Base-by-base conservation (phyloP, 2,329 filamentous ascomycete species). In the Cercospora berteroae region DNA sequence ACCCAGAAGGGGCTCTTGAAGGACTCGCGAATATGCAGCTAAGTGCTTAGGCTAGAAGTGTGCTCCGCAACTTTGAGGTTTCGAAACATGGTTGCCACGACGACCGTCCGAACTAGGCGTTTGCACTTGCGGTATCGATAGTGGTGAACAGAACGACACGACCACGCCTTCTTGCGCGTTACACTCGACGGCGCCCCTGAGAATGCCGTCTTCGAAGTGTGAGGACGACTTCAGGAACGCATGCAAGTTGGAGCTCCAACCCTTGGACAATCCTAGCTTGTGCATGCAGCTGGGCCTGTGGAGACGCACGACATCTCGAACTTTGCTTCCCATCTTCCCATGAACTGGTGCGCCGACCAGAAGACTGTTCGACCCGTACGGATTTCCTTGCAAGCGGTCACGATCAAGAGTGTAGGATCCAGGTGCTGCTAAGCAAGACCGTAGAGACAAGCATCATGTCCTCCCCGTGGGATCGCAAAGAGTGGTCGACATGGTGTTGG, bases 1-100 rank as follows among this genome's bases (percentile, higher is more conserved):
- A 71, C 67, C 66, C 60, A 66, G 63, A 39, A 55, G 33, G 48
- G 59, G 60, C 48, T 58, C 44, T 60, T 50, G 52, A 52, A 62
- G 56, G 58, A 31, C 48, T 55, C 62, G 65, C 42, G 58, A 52
- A 66, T 65, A 70, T 70, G 69, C 69, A 70, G 66, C 66, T 68
- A 69, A 57, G 60, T 27, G 48, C 29, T 31, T 63, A 65, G 61
- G 61, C 44, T 57, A 36, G 48, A 63, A 63, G 29, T 33, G 42
- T 56, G 25, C 55, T 59, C 63, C 63, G 55, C 63, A 64, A 59
- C 52, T 57, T 52, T 57, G 52, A 29, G 29, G 52, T 29, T 33
- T 18, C 52, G 52, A 29, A 57, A 29, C n/a, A 29, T 57, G 25
- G 52, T 57, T 57, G 52, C 52, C 52, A 57, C 52, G 25, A 57